Base-by-base conservation (phyloP, 495 filamentous ascomycete species). In the Polyplosphaeria fusca region DNA sequence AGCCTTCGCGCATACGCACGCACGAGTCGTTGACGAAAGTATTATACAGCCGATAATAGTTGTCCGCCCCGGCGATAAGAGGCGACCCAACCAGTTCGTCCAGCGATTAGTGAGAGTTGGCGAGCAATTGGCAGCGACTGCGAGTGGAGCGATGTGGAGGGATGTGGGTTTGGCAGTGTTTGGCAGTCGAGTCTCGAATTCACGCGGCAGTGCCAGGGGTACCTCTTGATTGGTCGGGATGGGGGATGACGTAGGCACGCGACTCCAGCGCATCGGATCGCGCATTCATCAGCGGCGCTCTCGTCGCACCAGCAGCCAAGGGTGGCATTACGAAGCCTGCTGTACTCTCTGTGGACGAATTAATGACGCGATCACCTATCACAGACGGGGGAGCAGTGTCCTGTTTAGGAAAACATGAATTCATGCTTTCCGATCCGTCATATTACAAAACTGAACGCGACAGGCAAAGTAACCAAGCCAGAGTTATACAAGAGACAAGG, bases 331-430 rank as follows among this genome's bases (percentile, higher is more conserved):
- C 7, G 30, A 35, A 35, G 30, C 30, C 14, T 7, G 30, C 7
- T n/a, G n/a, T n/a, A n/a, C n/a, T n/a, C n/a, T n/a, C n/a, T 35
- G 14, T 35, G 7, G 30, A 35, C 30, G 30, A 14, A 14, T 35
- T 14, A 35, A 35, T 35, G 14, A 35, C 30, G 14, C 30, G 30
- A 35, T 35, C 30, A 35, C 7, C 30, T 7, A 14, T 35, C 7
- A 7, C 30, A 14, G 7, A 14, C 30, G 14, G 14, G 30, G 7
- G 30, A 7, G 30, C 7, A 35, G 30, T 7, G 30, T 35, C 13
- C 4, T 27, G 47, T 63, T 52, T 30, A 32, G 14, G 48, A 37
- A 32, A 14, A 51, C 54, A 63, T 64, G 50, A 64, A 64, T 60
- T 59, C 55, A 60, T 55, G 45, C 50, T 23, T 16, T 43, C 50